Evolutionary conservation across 1,284 basidiomycete species (phyloP).

Genomic region (Phaffia rhodozyma): DNA sequence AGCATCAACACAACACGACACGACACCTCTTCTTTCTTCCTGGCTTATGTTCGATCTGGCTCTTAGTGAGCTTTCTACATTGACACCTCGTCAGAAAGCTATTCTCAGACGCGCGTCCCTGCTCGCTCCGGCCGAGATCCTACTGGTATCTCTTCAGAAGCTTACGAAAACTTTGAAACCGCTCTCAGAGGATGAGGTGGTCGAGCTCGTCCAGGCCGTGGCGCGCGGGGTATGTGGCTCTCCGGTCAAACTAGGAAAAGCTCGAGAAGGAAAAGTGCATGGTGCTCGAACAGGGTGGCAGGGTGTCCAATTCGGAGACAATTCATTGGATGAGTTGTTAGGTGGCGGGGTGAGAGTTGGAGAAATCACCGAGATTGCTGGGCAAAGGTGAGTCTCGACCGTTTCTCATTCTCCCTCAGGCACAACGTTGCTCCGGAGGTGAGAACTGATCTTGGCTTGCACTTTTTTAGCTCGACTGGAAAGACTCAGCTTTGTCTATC

Average conservation of each 20-base stretch:
- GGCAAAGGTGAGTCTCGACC: slow-evolving; percentile 10
- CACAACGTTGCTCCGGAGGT: not conserved
- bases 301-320: slow-evolving; percentile 9
- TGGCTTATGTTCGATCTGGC: slow-evolving; percentile 4
- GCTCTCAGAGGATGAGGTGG: not conserved
- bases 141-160: not conserved
- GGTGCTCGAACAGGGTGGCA: not conserved
- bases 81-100: slow-evolving; percentile 5
- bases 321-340: slow-evolving; percentile 8
- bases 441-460: not conserved
- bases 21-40: too few relatives aligned
- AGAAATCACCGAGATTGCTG: slow-evolving; percentile 13
- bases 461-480: slow-evolving; percentile 34
- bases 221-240: not conserved
- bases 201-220: not conserved
- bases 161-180: slow-evolving; percentile 7
- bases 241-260: not conserved
- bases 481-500: slow-evolving; percentile 47
- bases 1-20: too few relatives aligned
- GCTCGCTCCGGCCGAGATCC: slow-evolving; percentile 7
- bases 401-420: not conserved
- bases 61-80: not conserved
- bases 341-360: slow-evolving; percentile 9
- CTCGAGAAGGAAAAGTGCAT: not conserved
- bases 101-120: slow-evolving; percentile 9